Base-by-base conservation (phyloP, 2,329 filamentous ascomycete genomes). In the Penicillium sp. region DNA sequence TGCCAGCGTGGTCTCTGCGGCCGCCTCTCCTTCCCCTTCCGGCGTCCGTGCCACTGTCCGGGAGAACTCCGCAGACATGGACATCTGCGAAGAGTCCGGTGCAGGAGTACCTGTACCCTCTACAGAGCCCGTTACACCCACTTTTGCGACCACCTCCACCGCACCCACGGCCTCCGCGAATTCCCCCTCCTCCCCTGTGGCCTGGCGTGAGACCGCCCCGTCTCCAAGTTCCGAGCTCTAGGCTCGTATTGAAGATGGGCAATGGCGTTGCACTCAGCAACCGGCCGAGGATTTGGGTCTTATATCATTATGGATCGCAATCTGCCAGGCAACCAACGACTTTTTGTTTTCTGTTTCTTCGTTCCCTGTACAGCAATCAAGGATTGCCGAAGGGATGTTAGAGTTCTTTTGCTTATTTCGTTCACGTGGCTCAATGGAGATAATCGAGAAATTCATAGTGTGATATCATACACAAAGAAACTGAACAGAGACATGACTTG, bases 361-460 rank as follows among this genome's bases (percentile, higher is more conserved):
- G 38, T 31, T 53, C 44, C 35, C 36, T 51, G 42, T 18, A 41
- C 43, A 45, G 39, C 39, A 49, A 46, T 36, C 49, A 11, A 39
- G 48, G 42, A 58, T 52, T 48, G 36, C 36, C 13, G 35, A 38
- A 39, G 35, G 29, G 13, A 13, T 11, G 16, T 50, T 31, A 45
- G 16, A 33, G 39, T 40, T 49, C 19, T 22, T 22, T 49, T 52
- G 30, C 31, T 50, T 37, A 39, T 45, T 46, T 53, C 37, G n/a
- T n/a, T n/a, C n/a, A n/a, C n/a, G n/a, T n/a, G n/a, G n/a, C n/a
- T n/a, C n/a, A n/a, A n/a, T n/a, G 45, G 46, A 42, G 47, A 57
- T 59, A 60, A 55, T 63, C 38, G 38, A 59, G 39, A 60, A 59
- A 58, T 51, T 46, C 30, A 50, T 56, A 44, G 49, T 50, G 54